These are phyloP conservation scores for Lycium ferocissimum DNA, from an alignment of 257 asterid genomes.

Conservation along the genomic window DNA sequence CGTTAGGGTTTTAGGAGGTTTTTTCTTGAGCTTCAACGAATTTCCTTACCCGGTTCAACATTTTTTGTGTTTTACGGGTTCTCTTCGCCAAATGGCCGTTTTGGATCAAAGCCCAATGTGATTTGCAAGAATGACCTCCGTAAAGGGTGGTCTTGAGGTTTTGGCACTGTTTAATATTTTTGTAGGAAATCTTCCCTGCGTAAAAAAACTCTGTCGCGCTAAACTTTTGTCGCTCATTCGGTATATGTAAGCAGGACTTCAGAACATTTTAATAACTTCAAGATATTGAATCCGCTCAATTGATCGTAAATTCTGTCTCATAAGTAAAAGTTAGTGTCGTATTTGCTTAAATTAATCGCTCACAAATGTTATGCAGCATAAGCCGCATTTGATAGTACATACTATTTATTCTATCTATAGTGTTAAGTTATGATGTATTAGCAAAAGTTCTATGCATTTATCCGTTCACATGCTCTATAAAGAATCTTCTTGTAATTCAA, in stretches of 20 bases:
- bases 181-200: background rate
- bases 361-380: background rate
- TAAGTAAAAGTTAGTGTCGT: background rate
- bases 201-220: background rate
- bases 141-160: background rate
- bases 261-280: background rate
- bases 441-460: background rate
- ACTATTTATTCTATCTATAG: background rate
- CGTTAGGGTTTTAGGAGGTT: slow-evolving; percentile 20
- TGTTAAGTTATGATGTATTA: background rate
- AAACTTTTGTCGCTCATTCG: background rate
- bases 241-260: background rate
- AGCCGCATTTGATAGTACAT: too few species aligned
- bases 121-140: background rate
- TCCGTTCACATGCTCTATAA: background rate
- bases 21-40: background rate
- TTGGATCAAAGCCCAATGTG: background rate
- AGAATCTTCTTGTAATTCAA: too few species aligned
- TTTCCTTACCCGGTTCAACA: background rate
- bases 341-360: too few species aligned
- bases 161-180: background rate
- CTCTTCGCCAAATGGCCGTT: background rate
- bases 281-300: background rate
- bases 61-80: background rate
- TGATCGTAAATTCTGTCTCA: background rate